These are phyloP conservation scores for Sphaerulina vaccinii DNA, from an alignment of 2,329 filamentous ascomycete genomes.

Conservation along the genomic window DNA sequence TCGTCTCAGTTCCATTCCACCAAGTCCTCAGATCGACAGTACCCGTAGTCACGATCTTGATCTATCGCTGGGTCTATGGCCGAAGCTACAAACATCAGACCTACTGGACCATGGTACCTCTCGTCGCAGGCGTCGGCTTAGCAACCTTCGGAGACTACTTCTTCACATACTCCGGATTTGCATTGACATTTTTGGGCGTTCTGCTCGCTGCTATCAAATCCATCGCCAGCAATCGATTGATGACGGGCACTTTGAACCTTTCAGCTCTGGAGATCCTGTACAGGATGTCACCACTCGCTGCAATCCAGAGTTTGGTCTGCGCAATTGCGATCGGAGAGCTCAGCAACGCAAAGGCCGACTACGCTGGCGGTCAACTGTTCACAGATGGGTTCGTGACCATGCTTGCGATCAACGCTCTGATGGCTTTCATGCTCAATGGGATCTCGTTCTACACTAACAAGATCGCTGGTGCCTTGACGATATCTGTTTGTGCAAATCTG, in stretches of 20 bases:
- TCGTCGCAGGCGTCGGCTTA: constrained; percentile 59
- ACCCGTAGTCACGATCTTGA: constrained; percentile 61
- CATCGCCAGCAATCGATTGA: constrained; percentile 63
- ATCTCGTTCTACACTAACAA: constrained; percentile 39
- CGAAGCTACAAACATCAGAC: constrained; percentile 57
- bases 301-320: constrained; percentile 25
- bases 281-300: constrained; percentile 28
- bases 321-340: constrained; percentile 41
- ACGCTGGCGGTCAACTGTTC: too few species aligned
- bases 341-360: not conserved
- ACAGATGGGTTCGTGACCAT: not conserved
- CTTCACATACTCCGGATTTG: constrained; percentile 54
- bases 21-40: constrained; percentile 64
- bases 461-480: constrained; percentile 36
- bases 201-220: constrained; percentile 53
- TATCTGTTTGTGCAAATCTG: constrained; percentile 37
- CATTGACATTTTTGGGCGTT: constrained; percentile 41
- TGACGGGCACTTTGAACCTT: constrained; percentile 60
- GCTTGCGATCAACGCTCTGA: constrained; percentile 28
- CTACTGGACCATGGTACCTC: constrained; percentile 60
- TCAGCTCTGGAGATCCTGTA: constrained; percentile 60
- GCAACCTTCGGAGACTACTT: constrained; percentile 64
- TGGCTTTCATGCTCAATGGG: constrained; percentile 38
- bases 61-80: constrained; percentile 58
- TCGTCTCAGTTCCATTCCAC: constrained; percentile 63